These are phyloP conservation scores for Aspergillus nomiae DNA, from an alignment of 2,329 filamentous ascomycete species.

Conservation along the genomic window DNA sequence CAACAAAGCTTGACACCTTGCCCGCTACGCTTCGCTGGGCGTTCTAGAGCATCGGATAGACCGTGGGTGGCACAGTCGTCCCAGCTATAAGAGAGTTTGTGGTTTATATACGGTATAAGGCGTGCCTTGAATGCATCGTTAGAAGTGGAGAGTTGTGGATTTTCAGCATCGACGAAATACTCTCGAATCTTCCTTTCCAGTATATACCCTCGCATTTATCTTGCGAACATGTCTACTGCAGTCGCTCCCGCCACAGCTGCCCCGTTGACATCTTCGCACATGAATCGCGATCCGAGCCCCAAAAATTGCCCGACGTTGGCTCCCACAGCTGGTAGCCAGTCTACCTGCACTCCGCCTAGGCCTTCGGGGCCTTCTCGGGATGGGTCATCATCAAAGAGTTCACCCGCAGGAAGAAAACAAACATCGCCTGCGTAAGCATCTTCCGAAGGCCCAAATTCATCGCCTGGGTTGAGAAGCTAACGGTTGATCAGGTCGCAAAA, in stretches of 20 bases:
- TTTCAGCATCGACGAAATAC: not conserved
- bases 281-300: slow-evolving; percentile 47
- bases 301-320: slow-evolving; percentile 46
- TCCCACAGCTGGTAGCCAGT: slow-evolving; percentile 36
- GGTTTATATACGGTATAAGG: slow-evolving; percentile 14
- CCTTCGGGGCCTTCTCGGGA: slow-evolving; percentile 36
- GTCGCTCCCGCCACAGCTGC: slow-evolving; percentile 49
- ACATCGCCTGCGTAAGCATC: slow-evolving; percentile 53
- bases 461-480: not conserved
- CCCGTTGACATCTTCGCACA: slow-evolving; percentile 46
- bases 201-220: not conserved
- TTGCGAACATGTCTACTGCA: slow-evolving; percentile 48
- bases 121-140: not conserved
- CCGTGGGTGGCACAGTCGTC: slow-evolving; percentile 13
- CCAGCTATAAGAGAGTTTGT: not conserved
- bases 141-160: not conserved
- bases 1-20: slow-evolving; percentile 16
- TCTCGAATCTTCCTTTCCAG: not conserved
- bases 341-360: slow-evolving; percentile 37
- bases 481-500: slow-evolving; percentile 29
- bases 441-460: not conserved
- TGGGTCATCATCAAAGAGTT: slow-evolving; percentile 34
- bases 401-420: slow-evolving; percentile 39
- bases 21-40: slow-evolving; percentile 11
- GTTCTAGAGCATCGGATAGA: slow-evolving; percentile 1